Percentiles rank a stretch among this genome's conserved stretches.
Evolutionary conservation across 768 basidiomycete genomes (phyloP).

Genomic region (Suillus decipiens): DNA sequence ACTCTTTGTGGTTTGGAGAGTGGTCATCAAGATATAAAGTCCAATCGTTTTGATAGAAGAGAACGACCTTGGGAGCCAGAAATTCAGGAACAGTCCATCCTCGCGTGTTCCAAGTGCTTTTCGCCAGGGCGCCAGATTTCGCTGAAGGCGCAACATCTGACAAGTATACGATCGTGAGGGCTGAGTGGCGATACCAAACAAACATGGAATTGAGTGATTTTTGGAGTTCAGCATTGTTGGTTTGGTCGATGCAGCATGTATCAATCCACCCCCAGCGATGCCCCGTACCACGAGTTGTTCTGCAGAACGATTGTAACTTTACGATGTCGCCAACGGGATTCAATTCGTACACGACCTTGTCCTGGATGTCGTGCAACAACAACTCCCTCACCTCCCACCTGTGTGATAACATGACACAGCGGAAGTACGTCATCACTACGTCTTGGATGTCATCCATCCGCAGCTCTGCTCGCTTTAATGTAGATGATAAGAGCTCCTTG

Average conservation of each 20-base stretch:
- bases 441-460: not conserved
- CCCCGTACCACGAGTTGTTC: not conserved
- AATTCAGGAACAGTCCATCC: not conserved
- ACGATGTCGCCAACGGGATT: not conserved
- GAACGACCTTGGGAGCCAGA: not conserved
- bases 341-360: not conserved
- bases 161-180: no score
- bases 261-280: not conserved
- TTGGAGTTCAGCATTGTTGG: no score
- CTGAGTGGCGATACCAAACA: no score
- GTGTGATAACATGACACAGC: not conserved
- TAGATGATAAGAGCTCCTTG: conserved; percentile 1
- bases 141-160: not conserved
- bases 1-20: not conserved
- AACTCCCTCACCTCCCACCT: not conserved
- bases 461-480: not conserved
- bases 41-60: not conserved
- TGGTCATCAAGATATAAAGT: not conserved
- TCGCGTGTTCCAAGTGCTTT: not conserved
- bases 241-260: not conserved
- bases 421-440: not conserved
- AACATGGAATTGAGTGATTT: no score
- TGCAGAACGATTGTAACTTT: not conserved
- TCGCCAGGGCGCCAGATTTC: not conserved
- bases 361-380: not conserved